Evolutionary conservation across 2,329 filamentous ascomycete species (phyloP).

Genomic region (Clonostachys chloroleuca): DNA sequence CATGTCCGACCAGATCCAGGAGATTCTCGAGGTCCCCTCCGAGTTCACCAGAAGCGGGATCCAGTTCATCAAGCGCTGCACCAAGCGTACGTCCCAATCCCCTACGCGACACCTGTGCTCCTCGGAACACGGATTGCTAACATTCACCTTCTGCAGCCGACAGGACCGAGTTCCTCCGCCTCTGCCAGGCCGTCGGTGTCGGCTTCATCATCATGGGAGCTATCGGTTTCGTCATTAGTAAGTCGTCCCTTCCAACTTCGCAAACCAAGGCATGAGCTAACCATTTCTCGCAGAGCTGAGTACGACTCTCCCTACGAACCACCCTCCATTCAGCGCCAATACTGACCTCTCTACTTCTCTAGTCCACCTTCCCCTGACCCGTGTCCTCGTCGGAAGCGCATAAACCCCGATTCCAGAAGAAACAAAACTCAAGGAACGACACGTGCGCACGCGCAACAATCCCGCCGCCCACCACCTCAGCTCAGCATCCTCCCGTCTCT

Average conservation of each 20-base stretch:
- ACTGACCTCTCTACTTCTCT: not conserved
- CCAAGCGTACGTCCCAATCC: slow-evolving; percentile 45
- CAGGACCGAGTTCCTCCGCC: slow-evolving; percentile 35
- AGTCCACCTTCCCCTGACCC: slow-evolving; percentile 69
- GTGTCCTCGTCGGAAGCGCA: slow-evolving; percentile 64
- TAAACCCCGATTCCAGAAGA: slow-evolving; percentile 23
- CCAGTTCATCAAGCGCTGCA: slow-evolving; percentile 59
- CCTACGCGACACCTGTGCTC: slow-evolving; percentile 1
- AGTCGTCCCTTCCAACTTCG: too few relatives aligned
- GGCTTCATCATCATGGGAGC: slow-evolving; percentile 69
- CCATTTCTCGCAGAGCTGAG: slow-evolving; percentile 58
- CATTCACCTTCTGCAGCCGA: slow-evolving; percentile 20
- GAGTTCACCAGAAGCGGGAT: slow-evolving; percentile 60
- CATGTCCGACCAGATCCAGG: slow-evolving; percentile 66
- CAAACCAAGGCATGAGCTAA: too few relatives aligned
- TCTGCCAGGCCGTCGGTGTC: slow-evolving; percentile 58
- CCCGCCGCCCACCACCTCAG: too few relatives aligned
- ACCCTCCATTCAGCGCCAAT: not conserved
- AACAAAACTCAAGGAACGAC: not conserved
- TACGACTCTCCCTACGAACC: slow-evolving; percentile 24
- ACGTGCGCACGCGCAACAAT: too few relatives aligned
- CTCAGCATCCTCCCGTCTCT: too few relatives aligned
- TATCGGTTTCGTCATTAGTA: slow-evolving; percentile 47
- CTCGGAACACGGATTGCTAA: slow-evolving; percentile 1
- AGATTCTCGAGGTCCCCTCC: slow-evolving; percentile 64